A percentile compares a stretch with the other conserved stretches of the same genome.
These are phyloP conservation scores for Amanita polypyramis DNA, from an alignment of 768 basidiomycete species.

Conservation along the genomic window DNA sequence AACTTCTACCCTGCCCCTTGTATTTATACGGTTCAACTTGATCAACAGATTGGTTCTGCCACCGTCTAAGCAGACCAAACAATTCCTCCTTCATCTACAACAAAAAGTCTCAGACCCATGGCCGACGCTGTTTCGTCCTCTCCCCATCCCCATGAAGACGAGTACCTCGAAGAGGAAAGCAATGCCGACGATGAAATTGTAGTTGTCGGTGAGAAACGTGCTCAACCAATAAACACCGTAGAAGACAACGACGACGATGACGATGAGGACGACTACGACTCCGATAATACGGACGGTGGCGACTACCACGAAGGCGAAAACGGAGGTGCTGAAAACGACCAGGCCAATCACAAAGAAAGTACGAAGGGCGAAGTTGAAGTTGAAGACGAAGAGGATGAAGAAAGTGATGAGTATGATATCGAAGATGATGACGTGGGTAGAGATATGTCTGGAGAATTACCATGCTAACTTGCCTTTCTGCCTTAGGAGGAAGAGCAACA, in stretches of 20 bases:
- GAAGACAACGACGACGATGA: background rate
- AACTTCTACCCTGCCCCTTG: background rate
- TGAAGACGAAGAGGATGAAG: constrained; percentile 17
- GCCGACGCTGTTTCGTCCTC: background rate
- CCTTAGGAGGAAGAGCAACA: constrained; percentile 16
- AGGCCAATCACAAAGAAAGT: constrained; percentile 13
- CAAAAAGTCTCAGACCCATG: background rate
- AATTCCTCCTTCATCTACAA: background rate
- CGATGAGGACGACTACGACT: background rate
- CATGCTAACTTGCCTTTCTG: background rate
- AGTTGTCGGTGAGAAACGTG: background rate
- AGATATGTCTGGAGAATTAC: background rate
- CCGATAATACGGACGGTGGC: constrained; percentile 9
- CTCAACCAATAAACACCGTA: background rate
- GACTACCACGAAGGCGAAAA: constrained; percentile 13
- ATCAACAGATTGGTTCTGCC: background rate
- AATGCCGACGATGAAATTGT: constrained; percentile 1
- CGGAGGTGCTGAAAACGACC: constrained; percentile 9
- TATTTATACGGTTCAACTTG: background rate
- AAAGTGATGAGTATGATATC: constrained; percentile 11
- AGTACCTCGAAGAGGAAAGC: background rate
- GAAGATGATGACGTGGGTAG: constrained; percentile 2
- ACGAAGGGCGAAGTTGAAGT: constrained; percentile 1
- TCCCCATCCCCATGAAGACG: background rate
- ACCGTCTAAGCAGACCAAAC: background rate